Base-by-base conservation (phyloP, 2,329 filamentous ascomycete species). In the Magnaporthiopsis incrustans region DNA sequence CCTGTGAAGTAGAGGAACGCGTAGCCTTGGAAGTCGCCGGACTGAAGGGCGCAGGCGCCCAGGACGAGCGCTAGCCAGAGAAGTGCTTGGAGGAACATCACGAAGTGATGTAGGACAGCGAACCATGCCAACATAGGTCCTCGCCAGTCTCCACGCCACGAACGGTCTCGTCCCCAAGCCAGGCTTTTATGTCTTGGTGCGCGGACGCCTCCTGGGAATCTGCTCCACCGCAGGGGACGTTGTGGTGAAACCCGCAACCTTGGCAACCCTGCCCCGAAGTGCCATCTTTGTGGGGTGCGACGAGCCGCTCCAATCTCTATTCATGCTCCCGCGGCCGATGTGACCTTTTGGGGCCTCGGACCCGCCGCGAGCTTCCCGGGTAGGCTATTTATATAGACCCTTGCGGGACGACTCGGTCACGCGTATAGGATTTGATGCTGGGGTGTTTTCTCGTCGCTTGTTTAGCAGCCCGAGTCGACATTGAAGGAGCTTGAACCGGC, bases 1-100 rank as follows among this genome's bases (percentile, higher is more conserved):
- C 76, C 77, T 0, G 79, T 82, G 67, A 84, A 84, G 68, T 83
- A 84, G 0, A 78, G 75, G 65, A 84, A 83, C 0, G 78, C 77
- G 65, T 84, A 84, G 6, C 78, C 81, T 57, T 79, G 75, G 30
- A 76, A 73, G 0, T 72, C 68, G 0, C n/a, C 59, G 8, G 2
- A 14, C 22, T 33, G 6, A 32, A 18, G 3, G 27, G 27, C n/a
- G 44, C 44, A 7, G 4, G 30, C 26, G n/a, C 59, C 59, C 6
- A 60, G 22, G 33, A 32, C 32, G 26, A 44, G n/a, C 15, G 59
- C 25, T 2, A 22, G 4, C 30, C 30, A 60, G 33, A 44, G 5
- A 26, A 38, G 14, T 26, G 32, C n/a, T 25, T 38, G 22, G 32
- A 26, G 4, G 15, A 38, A 22, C 59, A 60, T 60, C 6, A 25